Evolutionary conservation across 345 rosid species (phyloP), one percentile per base, ranked within the genome.

Genomic region (Anacardium occidentale): DNA sequence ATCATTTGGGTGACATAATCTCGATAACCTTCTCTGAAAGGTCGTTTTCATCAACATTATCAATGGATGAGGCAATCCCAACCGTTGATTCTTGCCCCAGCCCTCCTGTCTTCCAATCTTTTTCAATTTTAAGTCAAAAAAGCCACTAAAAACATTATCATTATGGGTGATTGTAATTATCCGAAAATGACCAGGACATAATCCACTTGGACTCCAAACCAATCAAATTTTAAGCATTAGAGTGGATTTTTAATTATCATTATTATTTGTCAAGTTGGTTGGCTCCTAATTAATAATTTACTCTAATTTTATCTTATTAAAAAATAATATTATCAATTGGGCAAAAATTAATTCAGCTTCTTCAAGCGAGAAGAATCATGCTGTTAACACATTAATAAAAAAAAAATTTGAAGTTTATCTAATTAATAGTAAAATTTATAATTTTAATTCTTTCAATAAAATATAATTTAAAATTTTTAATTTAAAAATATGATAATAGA

Each of bases 131-230:
- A 37, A 65, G 75, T 71, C 75, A 71, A 66, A 40, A 25, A 60
- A 57, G 59, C 21, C 45, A 0, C 11, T 34, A 11, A 12, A 50
- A 22, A 54, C 24, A 25, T 22, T 26, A 50, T 18, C 11, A 47
- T 47, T 50, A 60, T 6, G 22, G 53, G 48, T 66, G 20, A 72
- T 66, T 52, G 51, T 67, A 72, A 61, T 73, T 73, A 45, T 77
- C 40, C 15, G 77, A 77, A 68, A 77, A 45, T 55, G 80, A 73
- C 76, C 54, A 48, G 57, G 34, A 62, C 45, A 15, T 62, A 65
- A 71, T 71, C 72, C 68, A 58, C 75, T 17, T 7, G 42, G 42
- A 37, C 42, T 37, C 42, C 42, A 37, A 37, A 37, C 8, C 20
- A 14, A 32, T 1, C 24, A 42, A 69, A 54, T 12, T 29, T 29